phyloP scores from a whole-genome alignment of 176 grass and related monocot species.

The Echinochloa phyllopogon region DNA sequence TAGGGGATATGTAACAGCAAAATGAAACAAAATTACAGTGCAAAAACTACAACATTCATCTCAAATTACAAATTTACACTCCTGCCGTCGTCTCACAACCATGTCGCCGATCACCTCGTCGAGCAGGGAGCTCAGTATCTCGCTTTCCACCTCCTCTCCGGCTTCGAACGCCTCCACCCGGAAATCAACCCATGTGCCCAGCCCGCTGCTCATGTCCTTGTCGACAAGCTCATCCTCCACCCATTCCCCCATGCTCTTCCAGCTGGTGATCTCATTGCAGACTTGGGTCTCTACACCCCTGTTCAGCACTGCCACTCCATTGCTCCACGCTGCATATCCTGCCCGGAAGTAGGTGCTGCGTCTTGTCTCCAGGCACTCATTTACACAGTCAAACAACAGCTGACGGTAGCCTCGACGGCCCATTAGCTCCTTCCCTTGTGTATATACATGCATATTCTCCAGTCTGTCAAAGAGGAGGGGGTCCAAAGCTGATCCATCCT shows the following conservation, averaged over 20 bases:
- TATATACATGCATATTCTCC: slow-evolving; percentile 45
- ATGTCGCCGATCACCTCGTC: slow-evolving; percentile 76
- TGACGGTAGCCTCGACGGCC: slow-evolving; percentile 42
- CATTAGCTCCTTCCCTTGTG: slow-evolving; percentile 37
- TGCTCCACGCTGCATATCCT: slow-evolving; percentile 78
- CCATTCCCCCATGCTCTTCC: slow-evolving; percentile 69
- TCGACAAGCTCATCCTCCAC: slow-evolving; percentile 78
- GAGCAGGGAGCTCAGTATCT: slow-evolving; percentile 69
- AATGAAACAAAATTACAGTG: slow-evolving; percentile 41
- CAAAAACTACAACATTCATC: slow-evolving; percentile 27
- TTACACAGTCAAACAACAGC: slow-evolving; percentile 67
- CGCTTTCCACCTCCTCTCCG: slow-evolving; percentile 54
- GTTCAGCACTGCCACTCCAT: slow-evolving; percentile 51
- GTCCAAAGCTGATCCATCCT: slow-evolving; percentile 44
- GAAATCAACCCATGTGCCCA: slow-evolving; percentile 82
- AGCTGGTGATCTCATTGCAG: slow-evolving; percentile 58
- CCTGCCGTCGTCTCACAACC: slow-evolving; percentile 30
- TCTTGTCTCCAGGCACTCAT: slow-evolving; percentile 69
- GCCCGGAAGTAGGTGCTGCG: slow-evolving; percentile 60
- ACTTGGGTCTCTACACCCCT: slow-evolving; percentile 47
- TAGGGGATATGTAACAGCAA: slow-evolving; percentile 41
- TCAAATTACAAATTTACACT: slow-evolving; percentile 53
- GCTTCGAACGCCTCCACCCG: slow-evolving; percentile 61
- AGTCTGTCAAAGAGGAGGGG: slow-evolving; percentile 54
- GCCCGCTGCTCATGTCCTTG: slow-evolving; percentile 74